These are phyloP conservation scores for Lentinula edodes DNA, from an alignment of 768 basidiomycete genomes.

Conservation along the genomic window DNA sequence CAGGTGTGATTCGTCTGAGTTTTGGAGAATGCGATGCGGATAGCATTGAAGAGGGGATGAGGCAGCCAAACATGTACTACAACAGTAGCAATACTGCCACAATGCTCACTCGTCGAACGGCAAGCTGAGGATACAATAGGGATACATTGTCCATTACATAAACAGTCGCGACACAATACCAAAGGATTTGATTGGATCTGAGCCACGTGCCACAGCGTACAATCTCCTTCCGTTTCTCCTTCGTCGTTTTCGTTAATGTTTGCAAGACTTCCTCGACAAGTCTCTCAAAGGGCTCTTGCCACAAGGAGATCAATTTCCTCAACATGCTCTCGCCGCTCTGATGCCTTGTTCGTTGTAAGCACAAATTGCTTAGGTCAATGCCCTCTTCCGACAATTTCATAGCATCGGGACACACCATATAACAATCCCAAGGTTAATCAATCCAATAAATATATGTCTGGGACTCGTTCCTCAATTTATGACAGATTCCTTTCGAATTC, in stretches of 20 bases:
- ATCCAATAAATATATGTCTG: neutral
- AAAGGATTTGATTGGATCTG: neutral
- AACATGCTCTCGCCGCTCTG: constrained; percentile 52
- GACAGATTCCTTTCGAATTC: constrained; percentile 88
- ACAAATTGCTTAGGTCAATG: neutral
- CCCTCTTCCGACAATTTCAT: constrained; percentile 10
- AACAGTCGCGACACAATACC: no score
- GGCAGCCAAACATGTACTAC: no score
- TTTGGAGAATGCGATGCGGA: no score
- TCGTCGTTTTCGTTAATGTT: constrained; percentile 18
- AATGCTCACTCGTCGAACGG: no score
- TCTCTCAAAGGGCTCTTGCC: constrained; percentile 17
- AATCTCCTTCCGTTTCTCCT: neutral
- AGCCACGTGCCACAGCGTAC: neutral
- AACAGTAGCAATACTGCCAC: no score
- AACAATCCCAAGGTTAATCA: constrained; percentile 80
- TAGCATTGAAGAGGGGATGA: no score
- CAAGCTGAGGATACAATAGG: no score
- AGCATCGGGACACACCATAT: constrained; percentile 94
- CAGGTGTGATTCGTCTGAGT: no score
- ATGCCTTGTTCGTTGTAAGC: constrained; percentile 85
- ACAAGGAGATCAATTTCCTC: constrained; percentile 34
- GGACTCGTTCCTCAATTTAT: neutral
- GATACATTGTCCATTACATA: no score
- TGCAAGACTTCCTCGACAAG: constrained; percentile 25